phyloP scores from a whole-genome alignment of 768 basidiomycete species.

The Rhizopogon vinicolor region DNA sequence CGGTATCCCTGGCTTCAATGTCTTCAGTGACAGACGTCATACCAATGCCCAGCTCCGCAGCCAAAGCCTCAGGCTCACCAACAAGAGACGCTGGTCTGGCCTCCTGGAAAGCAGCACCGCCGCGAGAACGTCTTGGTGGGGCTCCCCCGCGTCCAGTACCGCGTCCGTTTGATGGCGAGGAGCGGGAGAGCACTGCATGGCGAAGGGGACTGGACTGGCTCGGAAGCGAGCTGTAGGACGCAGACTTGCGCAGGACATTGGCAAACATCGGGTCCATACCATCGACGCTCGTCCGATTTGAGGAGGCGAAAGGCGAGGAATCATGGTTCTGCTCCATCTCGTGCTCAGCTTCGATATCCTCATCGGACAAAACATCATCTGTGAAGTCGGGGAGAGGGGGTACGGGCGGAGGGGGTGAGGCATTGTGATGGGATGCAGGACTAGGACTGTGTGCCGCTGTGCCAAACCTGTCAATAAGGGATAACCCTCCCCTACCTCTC shows the following conservation, averaged over 20 bases:
- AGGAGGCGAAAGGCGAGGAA: constrained; percentile 37
- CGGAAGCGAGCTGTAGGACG: constrained; percentile 35
- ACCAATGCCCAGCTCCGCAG: constrained; percentile 55
- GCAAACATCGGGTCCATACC: constrained; percentile 88
- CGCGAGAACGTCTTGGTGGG: constrained; percentile 50
- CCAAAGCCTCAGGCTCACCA: constrained; percentile 67
- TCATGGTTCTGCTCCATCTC: constrained; percentile 28
- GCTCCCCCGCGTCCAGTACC: constrained; percentile 38
- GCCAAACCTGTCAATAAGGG: constrained; percentile 59
- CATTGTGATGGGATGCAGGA: constrained; percentile 39
- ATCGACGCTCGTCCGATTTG: constrained; percentile 70
- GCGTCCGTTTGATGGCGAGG: constrained; percentile 15
- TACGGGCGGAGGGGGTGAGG: constrained; percentile 25
- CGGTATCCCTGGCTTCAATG: constrained; percentile 37
- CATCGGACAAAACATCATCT: constrained; percentile 18
- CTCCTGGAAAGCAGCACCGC: constrained; percentile 67
- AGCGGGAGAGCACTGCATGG: constrained; percentile 48
- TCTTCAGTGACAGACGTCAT: constrained; percentile 38
- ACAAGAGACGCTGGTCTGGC: constrained; percentile 67
- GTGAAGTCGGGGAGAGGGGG: constrained; percentile 28
- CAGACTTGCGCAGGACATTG: constrained; percentile 62
- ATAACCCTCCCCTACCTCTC: constrained; percentile 48
- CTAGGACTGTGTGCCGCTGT: constrained; percentile 51
- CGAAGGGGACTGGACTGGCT: constrained; percentile 58
- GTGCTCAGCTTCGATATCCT: constrained; percentile 19